These are phyloP conservation scores for Kokia cookei DNA, from an alignment of 441 rosid genomes.

Conservation along the genomic window DNA sequence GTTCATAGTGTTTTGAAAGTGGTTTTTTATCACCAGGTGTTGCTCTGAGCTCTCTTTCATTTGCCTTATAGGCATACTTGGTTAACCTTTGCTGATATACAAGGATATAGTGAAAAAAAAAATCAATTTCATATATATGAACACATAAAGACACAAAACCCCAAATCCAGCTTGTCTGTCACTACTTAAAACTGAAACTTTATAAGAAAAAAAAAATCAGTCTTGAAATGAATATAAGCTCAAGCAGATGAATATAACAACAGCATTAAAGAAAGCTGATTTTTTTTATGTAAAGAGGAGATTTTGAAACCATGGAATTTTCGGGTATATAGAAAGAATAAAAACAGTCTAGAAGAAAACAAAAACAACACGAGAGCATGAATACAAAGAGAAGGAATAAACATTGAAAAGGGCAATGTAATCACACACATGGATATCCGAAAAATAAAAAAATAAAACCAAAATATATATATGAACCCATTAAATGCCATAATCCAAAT, in stretches of 20 bases:
- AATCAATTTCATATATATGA: slow-evolving; percentile 5
- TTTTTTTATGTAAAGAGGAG: slow-evolving; percentile 6
- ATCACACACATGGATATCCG: slow-evolving; percentile 47
- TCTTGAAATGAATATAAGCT: slow-evolving; percentile 29
- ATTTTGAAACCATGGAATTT: slow-evolving; percentile 24
- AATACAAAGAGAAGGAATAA: slow-evolving; percentile 82
- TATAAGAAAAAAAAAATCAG: slow-evolving; percentile 11
- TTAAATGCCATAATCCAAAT: slow-evolving; percentile 9
- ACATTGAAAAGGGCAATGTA: slow-evolving; percentile 87
- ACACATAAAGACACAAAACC: slow-evolving; percentile 17
- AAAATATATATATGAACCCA: slow-evolving; percentile 12
- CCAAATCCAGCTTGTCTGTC: slow-evolving; percentile 42
- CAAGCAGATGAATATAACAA: slow-evolving; percentile 54
- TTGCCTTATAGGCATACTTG: slow-evolving; percentile 72
- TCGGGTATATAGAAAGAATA: slow-evolving; percentile 16
- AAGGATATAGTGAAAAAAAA: background rate
- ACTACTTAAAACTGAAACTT: slow-evolving; percentile 30
- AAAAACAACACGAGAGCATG: slow-evolving; percentile 36
- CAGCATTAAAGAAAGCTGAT: slow-evolving; percentile 15
- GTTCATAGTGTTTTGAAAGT: slow-evolving; percentile 57
- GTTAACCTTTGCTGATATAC: slow-evolving; percentile 7
- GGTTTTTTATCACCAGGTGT: slow-evolving; percentile 63
- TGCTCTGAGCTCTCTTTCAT: slow-evolving; percentile 81
- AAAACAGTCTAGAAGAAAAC: slow-evolving; percentile 41
- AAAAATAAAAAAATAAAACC: background rate